phyloP scores from a whole-genome alignment of 2,329 filamentous ascomycete genomes.

The Xylaria sp. region DNA sequence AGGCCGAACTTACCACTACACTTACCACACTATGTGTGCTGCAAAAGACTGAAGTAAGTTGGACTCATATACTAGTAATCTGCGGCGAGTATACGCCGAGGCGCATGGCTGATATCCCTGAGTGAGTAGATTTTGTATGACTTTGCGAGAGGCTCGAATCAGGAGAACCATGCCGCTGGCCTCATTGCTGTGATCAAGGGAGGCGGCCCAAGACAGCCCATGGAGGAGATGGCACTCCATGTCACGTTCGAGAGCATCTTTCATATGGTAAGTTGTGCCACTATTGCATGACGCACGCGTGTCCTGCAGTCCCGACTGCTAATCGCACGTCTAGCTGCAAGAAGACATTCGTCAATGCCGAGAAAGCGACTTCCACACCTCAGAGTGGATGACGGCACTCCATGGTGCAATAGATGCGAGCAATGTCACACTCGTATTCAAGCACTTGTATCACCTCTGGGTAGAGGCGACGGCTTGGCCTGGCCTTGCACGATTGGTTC shows the following conservation, averaged over 20 bases:
- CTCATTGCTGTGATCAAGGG: slow-evolving; percentile 37
- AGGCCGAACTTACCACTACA: slow-evolving; percentile 31
- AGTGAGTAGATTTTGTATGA: slow-evolving; percentile 35
- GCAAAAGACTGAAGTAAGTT: slow-evolving; percentile 38
- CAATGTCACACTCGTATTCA: slow-evolving; percentile 25
- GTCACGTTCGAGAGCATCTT: slow-evolving; percentile 39
- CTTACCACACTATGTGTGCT: slow-evolving; percentile 37
- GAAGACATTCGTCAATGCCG: slow-evolving; percentile 37
- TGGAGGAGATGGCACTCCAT: slow-evolving; percentile 35
- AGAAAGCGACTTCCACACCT: slow-evolving; percentile 35
- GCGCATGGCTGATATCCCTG: not conserved
- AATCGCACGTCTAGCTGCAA: slow-evolving; percentile 34
- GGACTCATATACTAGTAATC: not conserved
- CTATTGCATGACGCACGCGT: not conserved
- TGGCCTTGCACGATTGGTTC: slow-evolving; percentile 33
- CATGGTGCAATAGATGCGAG: slow-evolving; percentile 31
- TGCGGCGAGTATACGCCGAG: not conserved
- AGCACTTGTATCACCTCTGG: slow-evolving; percentile 36
- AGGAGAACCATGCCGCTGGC: slow-evolving; percentile 39
- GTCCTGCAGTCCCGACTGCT: slow-evolving; percentile 22
- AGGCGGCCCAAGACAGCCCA: slow-evolving; percentile 32
- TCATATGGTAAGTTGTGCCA: slow-evolving; percentile 34
- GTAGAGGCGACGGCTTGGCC: slow-evolving; percentile 38
- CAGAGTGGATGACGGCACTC: slow-evolving; percentile 34
- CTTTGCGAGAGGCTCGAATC: slow-evolving; percentile 36